Evolutionary conservation across 1,139 yeast species (phyloP).

Genomic region (Magnusiomyces magnusii): DNA sequence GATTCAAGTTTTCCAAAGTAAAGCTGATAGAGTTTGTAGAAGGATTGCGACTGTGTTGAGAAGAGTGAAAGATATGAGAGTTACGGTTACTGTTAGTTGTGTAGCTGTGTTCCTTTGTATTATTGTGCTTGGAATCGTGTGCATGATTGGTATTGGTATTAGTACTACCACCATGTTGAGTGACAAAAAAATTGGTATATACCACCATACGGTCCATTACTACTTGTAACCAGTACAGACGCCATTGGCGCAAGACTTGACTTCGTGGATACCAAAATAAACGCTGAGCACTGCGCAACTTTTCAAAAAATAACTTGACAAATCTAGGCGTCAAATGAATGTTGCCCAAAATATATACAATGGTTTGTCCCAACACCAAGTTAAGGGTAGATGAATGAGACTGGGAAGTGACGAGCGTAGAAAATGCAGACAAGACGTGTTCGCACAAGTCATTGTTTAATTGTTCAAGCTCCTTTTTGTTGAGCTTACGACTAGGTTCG

Average conservation of each 20-base stretch:
- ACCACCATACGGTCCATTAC: conserved; percentile 10
- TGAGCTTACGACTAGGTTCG: conserved; percentile 1
- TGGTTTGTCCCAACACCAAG: conserved; percentile 13
- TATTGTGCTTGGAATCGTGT: background rate
- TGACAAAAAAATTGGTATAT: background rate
- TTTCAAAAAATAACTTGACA: conserved; percentile 9
- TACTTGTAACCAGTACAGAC: conserved; percentile 15
- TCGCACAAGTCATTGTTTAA: conserved; percentile 3
- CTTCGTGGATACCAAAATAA: conserved; percentile 14
- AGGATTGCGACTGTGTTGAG: background rate
- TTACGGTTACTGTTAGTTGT: background rate
- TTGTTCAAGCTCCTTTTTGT: conserved; percentile 4
- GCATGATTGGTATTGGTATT: background rate
- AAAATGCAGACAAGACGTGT: background rate
- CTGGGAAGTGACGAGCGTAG: background rate
- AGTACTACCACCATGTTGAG: background rate
- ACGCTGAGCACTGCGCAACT: conserved; percentile 10
- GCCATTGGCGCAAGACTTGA: conserved; percentile 13
- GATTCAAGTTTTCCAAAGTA: background rate
- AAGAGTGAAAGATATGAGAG: background rate
- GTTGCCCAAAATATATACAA: conserved; percentile 11
- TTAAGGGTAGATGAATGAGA: background rate
- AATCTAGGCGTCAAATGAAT: conserved; percentile 5
- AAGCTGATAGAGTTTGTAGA: background rate
- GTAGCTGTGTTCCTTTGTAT: background rate